Evolutionary conservation across 768 basidiomycete genomes (phyloP).

Genomic region (Vishniacozyma victoriae): DNA sequence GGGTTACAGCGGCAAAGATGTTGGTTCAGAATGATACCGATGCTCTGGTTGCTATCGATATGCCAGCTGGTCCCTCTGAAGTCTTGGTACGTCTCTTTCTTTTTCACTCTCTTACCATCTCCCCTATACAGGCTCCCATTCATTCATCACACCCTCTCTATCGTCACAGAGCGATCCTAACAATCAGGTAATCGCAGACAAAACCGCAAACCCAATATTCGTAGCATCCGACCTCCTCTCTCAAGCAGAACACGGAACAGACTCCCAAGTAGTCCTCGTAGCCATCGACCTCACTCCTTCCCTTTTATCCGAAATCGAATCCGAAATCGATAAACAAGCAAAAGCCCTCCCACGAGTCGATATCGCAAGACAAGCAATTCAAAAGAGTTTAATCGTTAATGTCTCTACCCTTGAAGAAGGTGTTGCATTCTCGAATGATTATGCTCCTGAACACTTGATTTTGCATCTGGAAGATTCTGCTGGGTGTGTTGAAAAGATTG

Average conservation of each 20-base stretch:
- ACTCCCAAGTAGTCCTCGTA: slow-evolving; percentile 95
- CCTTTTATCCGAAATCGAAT: slow-evolving; percentile 65
- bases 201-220: slow-evolving; percentile 75
- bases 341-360: slow-evolving; percentile 77
- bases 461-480: slow-evolving; percentile 72
- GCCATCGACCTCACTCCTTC: slow-evolving; percentile 62
- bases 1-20: slow-evolving; percentile 99
- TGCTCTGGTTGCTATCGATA: slow-evolving; percentile 92
- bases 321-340: slow-evolving; percentile 80
- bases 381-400: slow-evolving; percentile 84
- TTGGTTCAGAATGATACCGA: slow-evolving; percentile 97
- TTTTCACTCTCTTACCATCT: too few relatives aligned
- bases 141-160: slow-evolving; percentile 12
- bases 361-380: slow-evolving; percentile 80
- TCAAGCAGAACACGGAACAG: slow-evolving; percentile 95
- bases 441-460: slow-evolving; percentile 96
- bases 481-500: slow-evolving; percentile 59
- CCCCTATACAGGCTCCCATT: background rate
- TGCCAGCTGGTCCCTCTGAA: slow-evolving; percentile 98
- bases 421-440: slow-evolving; percentile 86
- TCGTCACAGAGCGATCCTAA: too few relatives aligned
- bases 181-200: slow-evolving; percentile 82
- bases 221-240: slow-evolving; percentile 95
- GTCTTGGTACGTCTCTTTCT: slow-evolving; percentile 85
- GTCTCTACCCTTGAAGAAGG: slow-evolving; percentile 65